phyloP scores from a whole-genome alignment of 768 basidiomycete genomes.

The Termitomyces sp. region DNA sequence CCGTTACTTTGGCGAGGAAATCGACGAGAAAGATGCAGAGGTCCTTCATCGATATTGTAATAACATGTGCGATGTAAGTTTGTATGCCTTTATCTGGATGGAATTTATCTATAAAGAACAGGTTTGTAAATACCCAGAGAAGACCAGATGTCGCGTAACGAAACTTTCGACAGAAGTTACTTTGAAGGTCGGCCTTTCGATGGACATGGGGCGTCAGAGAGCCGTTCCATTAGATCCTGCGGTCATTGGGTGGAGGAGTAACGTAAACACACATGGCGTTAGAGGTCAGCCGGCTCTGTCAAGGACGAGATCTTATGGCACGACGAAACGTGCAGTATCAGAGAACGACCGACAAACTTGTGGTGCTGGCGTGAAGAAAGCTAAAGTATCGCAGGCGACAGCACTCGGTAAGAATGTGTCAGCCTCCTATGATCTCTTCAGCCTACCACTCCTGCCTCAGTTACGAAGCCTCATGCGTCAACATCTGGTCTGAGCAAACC shows the following conservation, averaged over 20 bases:
- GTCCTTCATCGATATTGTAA: constrained; percentile 56
- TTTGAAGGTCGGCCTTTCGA: constrained; percentile 21
- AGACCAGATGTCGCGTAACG: constrained; percentile 46
- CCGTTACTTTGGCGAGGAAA: constrained; percentile 74
- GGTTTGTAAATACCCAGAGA: constrained; percentile 81
- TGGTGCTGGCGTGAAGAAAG: constrained; percentile 27
- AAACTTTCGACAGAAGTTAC: constrained; percentile 46
- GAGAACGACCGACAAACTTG: constrained; percentile 6
- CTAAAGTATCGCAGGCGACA: constrained; percentile 30
- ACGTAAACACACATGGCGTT: background rate
- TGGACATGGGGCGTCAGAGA: constrained; percentile 4
- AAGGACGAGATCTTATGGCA: constrained; percentile 8
- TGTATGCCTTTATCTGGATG: background rate
- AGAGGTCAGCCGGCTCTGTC: constrained; percentile 1
- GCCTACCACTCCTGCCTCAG: constrained; percentile 22
- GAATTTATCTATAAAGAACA: constrained; percentile 23
- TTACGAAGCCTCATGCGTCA: constrained; percentile 48
- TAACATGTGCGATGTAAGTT: constrained; percentile 77
- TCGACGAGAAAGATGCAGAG: constrained; percentile 47
- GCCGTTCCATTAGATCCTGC: background rate
- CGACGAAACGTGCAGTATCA: constrained; percentile 13
- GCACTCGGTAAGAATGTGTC: constrained; percentile 29
- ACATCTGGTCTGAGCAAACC: constrained; percentile 45
- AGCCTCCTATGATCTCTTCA: no score
- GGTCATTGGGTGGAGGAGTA: constrained; percentile 1